Evolutionary conservation across 345 rosid species (phyloP).

Genomic region (Tarenaya hassleriana): DNA sequence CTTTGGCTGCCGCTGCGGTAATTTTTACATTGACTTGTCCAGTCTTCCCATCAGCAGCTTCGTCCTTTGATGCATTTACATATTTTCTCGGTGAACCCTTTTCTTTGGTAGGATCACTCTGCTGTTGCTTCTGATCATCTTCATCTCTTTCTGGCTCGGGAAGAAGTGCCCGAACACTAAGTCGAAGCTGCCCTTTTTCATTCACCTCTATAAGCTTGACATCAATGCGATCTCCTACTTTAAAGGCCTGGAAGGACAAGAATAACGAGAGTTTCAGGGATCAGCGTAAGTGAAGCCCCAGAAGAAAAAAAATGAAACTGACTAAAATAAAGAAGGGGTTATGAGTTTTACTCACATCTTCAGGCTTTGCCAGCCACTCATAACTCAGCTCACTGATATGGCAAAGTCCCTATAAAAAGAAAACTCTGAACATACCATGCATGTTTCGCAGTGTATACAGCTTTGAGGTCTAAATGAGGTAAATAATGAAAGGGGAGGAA

Average conservation of each 20-base stretch:
- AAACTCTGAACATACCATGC: neutral
- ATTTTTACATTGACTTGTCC: conserved; percentile 27
- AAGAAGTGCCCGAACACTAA: conserved; percentile 78
- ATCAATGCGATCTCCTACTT: conserved; percentile 87
- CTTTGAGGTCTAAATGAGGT: neutral
- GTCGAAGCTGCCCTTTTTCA: conserved; percentile 93
- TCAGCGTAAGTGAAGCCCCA: conserved; percentile 14
- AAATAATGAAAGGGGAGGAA: neutral
- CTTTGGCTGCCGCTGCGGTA: conserved; percentile 22
- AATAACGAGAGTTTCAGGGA: conserved; percentile 8
- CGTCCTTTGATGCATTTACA: conserved; percentile 33
- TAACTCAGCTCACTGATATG: conserved; percentile 90
- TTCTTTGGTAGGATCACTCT: conserved; percentile 33
- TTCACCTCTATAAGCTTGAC: conserved; percentile 95
- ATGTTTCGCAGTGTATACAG: neutral
- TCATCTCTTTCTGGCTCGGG: conserved; percentile 53
- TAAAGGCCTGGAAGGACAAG: conserved; percentile 48
- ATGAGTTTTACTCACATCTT: conserved; percentile 60
- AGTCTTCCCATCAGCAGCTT: conserved; percentile 31
- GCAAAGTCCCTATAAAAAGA: conserved; percentile 74
- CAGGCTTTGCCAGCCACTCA: conserved; percentile 89
- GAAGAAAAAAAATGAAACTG: neutral
- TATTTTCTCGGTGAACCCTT: conserved; percentile 31
- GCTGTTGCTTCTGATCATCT: conserved; percentile 32
- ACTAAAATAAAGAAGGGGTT: conserved; percentile 1